Conservation (phyloP, 2,329 filamentous ascomycete genomes). For the Cercospora zeae-maydis region DNA sequence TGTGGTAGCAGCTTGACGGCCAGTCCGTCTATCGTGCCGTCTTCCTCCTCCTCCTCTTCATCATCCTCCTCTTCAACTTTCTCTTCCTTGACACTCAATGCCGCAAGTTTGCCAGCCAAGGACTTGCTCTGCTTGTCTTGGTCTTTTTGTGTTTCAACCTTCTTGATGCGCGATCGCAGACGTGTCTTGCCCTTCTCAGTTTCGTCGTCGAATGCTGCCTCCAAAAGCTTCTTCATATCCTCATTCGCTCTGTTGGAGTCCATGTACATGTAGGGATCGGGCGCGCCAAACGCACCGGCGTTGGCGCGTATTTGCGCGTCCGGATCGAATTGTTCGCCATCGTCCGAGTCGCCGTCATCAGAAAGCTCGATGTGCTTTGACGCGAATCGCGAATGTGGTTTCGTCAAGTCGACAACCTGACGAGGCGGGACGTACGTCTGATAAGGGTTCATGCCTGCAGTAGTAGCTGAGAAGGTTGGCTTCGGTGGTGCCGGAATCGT, state of each 20-base stretch:
- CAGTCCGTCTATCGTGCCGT: conserved; percentile 71
- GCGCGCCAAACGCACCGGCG: conserved; percentile 49
- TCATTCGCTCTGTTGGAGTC: conserved; percentile 69
- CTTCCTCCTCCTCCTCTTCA: conserved; percentile 44
- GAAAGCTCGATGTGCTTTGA: conserved; percentile 3
- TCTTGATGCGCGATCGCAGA: conserved; percentile 46
- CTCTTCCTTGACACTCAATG: conserved; percentile 44
- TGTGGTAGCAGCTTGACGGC: conserved; percentile 87
- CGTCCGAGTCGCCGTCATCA: conserved; percentile 32
- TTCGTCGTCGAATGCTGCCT: conserved; percentile 74
- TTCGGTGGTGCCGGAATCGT: conserved; percentile 50
- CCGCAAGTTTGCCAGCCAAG: conserved; percentile 45
- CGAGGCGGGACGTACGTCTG: conserved; percentile 22
- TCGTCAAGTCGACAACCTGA: conserved; percentile 50
- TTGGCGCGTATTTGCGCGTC: conserved; percentile 47
- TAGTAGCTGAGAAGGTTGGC: conserved; percentile 53
- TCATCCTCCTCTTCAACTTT: conserved; percentile 45
- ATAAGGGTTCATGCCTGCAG: conserved; percentile 17
- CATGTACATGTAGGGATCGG: conserved; percentile 59
- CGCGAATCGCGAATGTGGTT: conserved; percentile 5
- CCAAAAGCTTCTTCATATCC: conserved; percentile 76
- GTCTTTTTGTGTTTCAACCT: conserved; percentile 32
- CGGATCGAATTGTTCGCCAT: conserved; percentile 47
- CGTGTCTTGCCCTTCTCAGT: conserved; percentile 53
- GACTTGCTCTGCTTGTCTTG: conserved; percentile 38